Evolutionary conservation across 2,329 filamentous ascomycete species (phyloP).

Genomic region (Aaosphaeria arxii): DNA sequence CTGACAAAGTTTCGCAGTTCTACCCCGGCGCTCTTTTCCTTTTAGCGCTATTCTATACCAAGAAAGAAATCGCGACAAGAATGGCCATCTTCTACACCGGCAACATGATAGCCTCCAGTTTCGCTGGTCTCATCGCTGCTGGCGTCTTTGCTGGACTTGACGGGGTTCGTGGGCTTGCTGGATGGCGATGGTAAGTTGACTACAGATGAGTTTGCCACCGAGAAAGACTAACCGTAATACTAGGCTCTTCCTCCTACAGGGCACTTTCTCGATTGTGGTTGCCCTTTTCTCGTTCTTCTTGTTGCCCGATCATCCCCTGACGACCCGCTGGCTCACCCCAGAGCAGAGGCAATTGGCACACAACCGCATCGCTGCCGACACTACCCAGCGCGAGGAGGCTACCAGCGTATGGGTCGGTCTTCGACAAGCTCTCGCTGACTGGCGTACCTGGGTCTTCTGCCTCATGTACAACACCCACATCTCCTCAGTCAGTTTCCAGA

Average conservation of each 20-base stretch:
- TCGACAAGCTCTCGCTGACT: background rate
- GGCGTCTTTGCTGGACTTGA: constrained; percentile 16
- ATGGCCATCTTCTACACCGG: constrained; percentile 28
- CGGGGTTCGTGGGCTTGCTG: constrained; percentile 33
- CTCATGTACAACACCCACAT: background rate
- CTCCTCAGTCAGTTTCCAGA: background rate
- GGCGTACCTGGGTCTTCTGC: background rate
- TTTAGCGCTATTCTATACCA: constrained; percentile 22
- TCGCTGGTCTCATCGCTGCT: constrained; percentile 36
- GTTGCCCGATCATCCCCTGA: background rate
- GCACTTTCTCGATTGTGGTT: background rate
- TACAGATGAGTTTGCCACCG: background rate
- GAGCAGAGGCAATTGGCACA: background rate
- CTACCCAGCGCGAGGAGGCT: background rate
- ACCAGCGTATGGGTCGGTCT: background rate
- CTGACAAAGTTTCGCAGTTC: background rate
- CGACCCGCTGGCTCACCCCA: background rate
- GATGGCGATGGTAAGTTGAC: constrained; percentile 32
- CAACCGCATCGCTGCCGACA: background rate
- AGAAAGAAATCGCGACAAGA: constrained; percentile 21
- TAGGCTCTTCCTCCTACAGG: constrained; percentile 24
- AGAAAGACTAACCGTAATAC: background rate
- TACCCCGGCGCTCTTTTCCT: background rate
- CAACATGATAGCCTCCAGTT: constrained; percentile 28
- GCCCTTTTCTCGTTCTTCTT: background rate